phyloP scores from a whole-genome alignment of 208 protist genomes.

The Phytomonas serpens region DNA sequence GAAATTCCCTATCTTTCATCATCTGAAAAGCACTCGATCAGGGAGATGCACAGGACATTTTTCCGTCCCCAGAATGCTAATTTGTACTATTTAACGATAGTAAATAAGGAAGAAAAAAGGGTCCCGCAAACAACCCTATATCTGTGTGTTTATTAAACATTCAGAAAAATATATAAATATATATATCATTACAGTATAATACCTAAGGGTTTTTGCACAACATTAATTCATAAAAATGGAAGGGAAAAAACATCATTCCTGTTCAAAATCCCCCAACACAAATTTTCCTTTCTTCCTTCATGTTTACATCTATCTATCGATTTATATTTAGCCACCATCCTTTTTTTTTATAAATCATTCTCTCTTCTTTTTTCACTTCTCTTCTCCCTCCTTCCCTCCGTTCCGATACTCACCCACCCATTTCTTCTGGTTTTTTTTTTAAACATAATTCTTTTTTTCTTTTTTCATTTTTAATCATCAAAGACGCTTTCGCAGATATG shows the following conservation, averaged over 20 bases:
- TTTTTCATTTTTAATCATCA: not conserved
- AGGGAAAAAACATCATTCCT: not conserved
- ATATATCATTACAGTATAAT: slow-evolving; percentile 1
- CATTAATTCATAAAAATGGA: slow-evolving; percentile 2
- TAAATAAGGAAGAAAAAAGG: not conserved
- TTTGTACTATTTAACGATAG: not conserved
- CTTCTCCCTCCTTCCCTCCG: not conserved
- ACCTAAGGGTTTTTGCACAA: not conserved
- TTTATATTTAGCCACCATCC: too few species aligned
- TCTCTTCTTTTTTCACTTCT: not conserved
- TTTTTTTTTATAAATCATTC: not conserved
- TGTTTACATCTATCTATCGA: too few species aligned
- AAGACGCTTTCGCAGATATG: slow-evolving; percentile 43
- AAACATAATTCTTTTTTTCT: not conserved
- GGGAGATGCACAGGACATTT: not conserved
- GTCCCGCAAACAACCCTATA: not conserved
- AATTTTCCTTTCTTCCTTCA: too few species aligned
- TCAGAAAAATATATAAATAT: slow-evolving; percentile 3
- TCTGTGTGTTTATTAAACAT: not conserved
- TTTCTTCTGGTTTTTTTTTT: not conserved
- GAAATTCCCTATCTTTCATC: not conserved
- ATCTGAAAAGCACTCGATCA: not conserved
- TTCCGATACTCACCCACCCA: not conserved
- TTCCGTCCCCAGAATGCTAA: not conserved
- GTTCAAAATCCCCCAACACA: not conserved